Evolutionary conservation across 495 filamentous ascomycete species (phyloP), one percentile per base, ranked within the genome.

Genomic region (Pyronema omphalodes): DNA sequence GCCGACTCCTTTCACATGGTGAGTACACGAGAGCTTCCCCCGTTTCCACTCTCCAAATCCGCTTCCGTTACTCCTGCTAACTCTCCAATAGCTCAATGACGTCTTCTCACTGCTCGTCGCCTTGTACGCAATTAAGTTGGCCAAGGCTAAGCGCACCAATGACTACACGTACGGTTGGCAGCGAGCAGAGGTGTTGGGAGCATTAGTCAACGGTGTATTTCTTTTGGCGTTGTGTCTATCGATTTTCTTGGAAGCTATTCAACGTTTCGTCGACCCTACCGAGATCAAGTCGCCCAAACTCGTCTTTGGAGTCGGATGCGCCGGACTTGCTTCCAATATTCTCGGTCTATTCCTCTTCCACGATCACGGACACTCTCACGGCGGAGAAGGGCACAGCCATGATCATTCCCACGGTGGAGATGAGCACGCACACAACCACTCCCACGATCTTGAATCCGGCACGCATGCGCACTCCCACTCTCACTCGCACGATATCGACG

Each of bases 1-100:
- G 91, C 91, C 37, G 91, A 98, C 71, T 86, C 91, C 53, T 98
- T 96, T 70, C 91, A 98, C 63, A 98, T 98, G 91, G 86, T 89
- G 71, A 61, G 73, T 57, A 51, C 51, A 55, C 41, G 39, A 12
- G 9, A 61, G n/a, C n/a, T n/a, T n/a, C n/a, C n/a, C n/a, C n/a
- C n/a, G n/a, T n/a, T 12, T 34, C 48, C 44, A 59, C 41, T 4
- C 8, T 15, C 35, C 9, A 19, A 9, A 47, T 17, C 44, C 14
- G 9, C 44, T n/a, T 45, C 11, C 8, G 43, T n/a, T 5, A 29
- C 5, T 5, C 23, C 23, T 29, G 17, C 44, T 47, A 14, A 19
- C 44, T 14, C 5, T 45, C 15, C 9, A 3, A 15, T 9, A 88
- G 84, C 73, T 98, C 19, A 98, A 98, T 67, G 91, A 98, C 79